Evolutionary conservation across 805 yeast species (phyloP), one percentile per base, ranked within the genome.

Genomic region (Hanseniaspora singularis): DNA sequence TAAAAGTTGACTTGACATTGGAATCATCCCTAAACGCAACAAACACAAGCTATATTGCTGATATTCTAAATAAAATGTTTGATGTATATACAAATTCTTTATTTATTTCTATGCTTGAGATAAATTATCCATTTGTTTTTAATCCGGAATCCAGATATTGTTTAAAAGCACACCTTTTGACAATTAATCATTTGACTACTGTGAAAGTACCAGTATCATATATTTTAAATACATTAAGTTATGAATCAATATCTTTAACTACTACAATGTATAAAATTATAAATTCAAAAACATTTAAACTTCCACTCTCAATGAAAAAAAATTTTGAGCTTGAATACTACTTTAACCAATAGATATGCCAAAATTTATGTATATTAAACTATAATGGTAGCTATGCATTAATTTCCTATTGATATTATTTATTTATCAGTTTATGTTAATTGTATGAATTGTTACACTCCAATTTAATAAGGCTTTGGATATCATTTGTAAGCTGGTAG

Each of bases 71-170:
- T 20, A 15, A 3, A 12, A 22, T 40, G 16, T 48, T 38, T 18
- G 16, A 32, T 8, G 28, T 41, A 6, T 48, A 37, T 19, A 26
- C 41, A 2, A 48, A 48, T 24, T 40, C 47, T 9, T 48, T 63
- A 26, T 33, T 63, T 10, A n/a, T 60, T 2, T 58, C 64, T 0
- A 60, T 64, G 38, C 51, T 64, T 42, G 69, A 65, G 42, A 60
- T 62, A 34, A 57, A 56, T 31, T 58, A 55, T 49, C 68, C 69
- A 3, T 48, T 64, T 22, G 57, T 62, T 4, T 65, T 64, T 42
- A 62, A 61, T 12, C 45, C 44, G 19, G 45, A 43, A 1, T 51
- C 58, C 4, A 52, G 67, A 43, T 42, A 46, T 1, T 42, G 54
- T 5, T 49, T 61, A 2, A 38, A 38, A 11, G 20, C 44, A 16